These are phyloP conservation scores for Pseudoscleropodium purum DNA, from an alignment of 225 moss, liverwort and hornwort genomes.

Conservation along the genomic window DNA sequence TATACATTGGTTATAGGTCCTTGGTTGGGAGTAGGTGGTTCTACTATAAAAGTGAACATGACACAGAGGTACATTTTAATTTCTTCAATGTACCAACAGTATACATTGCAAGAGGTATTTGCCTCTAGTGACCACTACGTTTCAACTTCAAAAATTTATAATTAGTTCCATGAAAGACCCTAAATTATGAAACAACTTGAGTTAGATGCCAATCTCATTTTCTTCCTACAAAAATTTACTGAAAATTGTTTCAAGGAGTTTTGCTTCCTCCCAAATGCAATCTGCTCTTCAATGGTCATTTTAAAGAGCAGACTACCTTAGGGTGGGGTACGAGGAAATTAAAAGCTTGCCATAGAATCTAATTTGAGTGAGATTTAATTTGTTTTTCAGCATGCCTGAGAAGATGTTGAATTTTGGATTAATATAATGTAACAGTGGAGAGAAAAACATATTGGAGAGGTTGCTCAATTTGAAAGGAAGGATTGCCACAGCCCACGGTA, in stretches of 20 bases:
- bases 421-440: not conserved
- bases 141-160: too few relatives aligned
- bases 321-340: not conserved
- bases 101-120: not conserved
- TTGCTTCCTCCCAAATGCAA: not conserved
- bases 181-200: not conserved
- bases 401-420: not conserved
- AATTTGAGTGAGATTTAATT: not conserved
- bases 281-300: not conserved
- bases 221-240: not conserved
- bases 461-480: not conserved
- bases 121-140: too few relatives aligned
- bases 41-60: not conserved
- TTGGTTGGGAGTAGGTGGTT: too few relatives aligned
- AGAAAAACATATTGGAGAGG: not conserved
- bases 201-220: not conserved
- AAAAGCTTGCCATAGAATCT: not conserved
- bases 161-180: not conserved
- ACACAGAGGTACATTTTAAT: not conserved
- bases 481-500: not conserved
- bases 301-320: not conserved
- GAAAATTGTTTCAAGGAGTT: not conserved
- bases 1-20: too few relatives aligned
- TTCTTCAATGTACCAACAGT: not conserved
- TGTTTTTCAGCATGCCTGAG: not conserved